These are phyloP conservation scores for Neocucurbitaria cava DNA, from an alignment of 2,329 filamentous ascomycete genomes.

Conservation along the genomic window DNA sequence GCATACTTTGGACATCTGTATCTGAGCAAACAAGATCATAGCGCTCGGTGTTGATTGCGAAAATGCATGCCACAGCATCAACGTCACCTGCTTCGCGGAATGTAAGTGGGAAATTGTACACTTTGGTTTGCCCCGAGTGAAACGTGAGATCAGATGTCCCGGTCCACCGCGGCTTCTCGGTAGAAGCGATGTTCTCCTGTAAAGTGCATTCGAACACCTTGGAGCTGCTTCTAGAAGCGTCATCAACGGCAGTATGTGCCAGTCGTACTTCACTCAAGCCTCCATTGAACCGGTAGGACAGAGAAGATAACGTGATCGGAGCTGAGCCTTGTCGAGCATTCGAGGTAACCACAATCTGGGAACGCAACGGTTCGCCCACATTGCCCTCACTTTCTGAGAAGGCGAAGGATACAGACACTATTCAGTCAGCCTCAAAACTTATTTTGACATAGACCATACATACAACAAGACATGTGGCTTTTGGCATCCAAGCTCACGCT, in stretches of 20 bases:
- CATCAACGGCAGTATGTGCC: conserved; percentile 28
- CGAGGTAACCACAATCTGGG: conserved; percentile 63
- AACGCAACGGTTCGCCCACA: conserved; percentile 64
- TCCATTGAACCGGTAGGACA: conserved; percentile 62
- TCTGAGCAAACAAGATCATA: conserved; percentile 74
- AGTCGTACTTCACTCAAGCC: conserved; percentile 45
- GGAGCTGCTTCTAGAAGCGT: conserved; percentile 15
- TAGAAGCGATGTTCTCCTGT: conserved; percentile 33
- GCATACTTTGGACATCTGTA: conserved; percentile 47
- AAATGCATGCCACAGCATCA: conserved; percentile 67
- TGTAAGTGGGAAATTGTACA: conserved; percentile 74
- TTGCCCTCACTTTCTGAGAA: conserved; percentile 64
- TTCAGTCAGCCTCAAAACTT: conserved; percentile 38
- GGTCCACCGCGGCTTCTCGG: conserved; percentile 52
- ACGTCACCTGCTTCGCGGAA: conserved; percentile 84
- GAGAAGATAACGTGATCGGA: conserved; percentile 56
- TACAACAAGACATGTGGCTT: conserved; percentile 59
- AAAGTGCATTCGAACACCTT: conserved; percentile 29
- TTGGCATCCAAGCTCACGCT: conserved; percentile 57
- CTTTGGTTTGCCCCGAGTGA: conserved; percentile 69
- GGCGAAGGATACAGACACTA: conserved; percentile 59
- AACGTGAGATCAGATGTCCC: conserved; percentile 71
- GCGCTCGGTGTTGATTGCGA: conserved; percentile 68
- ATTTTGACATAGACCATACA: conserved; percentile 34
- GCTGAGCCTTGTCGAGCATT: conserved; percentile 53